These are phyloP conservation scores for Fraxinus anomala DNA, from an alignment of 257 asterid genomes.

Conservation along the genomic window DNA sequence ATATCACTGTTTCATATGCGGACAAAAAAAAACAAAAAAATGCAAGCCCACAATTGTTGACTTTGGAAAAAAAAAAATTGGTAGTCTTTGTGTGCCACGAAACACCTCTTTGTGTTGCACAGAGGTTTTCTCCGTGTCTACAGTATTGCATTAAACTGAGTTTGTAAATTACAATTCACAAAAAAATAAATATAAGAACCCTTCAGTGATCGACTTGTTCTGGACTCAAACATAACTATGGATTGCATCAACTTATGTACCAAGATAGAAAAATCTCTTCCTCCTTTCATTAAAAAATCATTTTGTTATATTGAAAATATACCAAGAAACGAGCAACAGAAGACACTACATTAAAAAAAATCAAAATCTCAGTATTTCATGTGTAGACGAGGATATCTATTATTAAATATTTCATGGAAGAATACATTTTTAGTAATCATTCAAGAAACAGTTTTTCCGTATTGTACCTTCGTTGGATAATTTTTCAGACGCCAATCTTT, in stretches of 20 bases:
- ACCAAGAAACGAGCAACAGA: not conserved
- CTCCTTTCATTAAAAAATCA: not conserved
- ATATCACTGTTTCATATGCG: no score
- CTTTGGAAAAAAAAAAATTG: no score
- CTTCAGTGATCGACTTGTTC: no score
- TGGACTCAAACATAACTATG: no score
- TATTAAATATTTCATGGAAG: constrained; percentile 16
- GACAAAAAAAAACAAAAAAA: no score
- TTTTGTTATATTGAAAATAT: not conserved
- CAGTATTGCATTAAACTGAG: no score
- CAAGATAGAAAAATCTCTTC: not conserved
- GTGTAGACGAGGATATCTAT: constrained; percentile 9
- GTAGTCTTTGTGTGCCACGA: no score
- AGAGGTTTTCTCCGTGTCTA: no score
- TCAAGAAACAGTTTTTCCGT: not conserved
- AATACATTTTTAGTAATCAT: constrained; percentile 12
- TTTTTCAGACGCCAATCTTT: constrained; percentile 51
- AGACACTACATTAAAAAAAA: not conserved
- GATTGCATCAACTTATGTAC: constrained; percentile 1
- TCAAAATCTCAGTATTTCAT: constrained; percentile 9
- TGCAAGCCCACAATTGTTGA: no score
- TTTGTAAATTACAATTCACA: no score
- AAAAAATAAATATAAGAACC: no score
- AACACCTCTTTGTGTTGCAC: no score
- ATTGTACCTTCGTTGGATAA: constrained; percentile 52